Base-by-base conservation (phyloP, 2,329 filamentous ascomycete genomes). In the Clonostachys byssicola region DNA sequence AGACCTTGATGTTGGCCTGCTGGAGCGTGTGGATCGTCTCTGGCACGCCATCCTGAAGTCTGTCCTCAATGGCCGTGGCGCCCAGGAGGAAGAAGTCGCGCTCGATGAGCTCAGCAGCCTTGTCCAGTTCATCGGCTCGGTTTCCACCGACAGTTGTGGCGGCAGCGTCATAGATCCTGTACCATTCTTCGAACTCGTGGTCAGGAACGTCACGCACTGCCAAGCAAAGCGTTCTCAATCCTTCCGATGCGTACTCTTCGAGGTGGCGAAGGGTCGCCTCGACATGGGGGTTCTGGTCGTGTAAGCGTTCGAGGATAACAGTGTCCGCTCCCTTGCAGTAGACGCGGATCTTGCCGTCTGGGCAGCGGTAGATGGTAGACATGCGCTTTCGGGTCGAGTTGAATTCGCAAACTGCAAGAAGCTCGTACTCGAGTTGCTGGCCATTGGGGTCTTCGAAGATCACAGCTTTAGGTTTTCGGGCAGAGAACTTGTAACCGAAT, bases 271-370 rank as follows among this genome's bases (percentile, higher is more conserved):
- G 73, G 1, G 94, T 99, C n/a, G 79, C 74, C 61, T 99, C 94
- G 3, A 95, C 88, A 53, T 89, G 88, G 2, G 89, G 87, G 59
- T 95, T 95, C 55, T 94, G 81, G 39, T 87, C 79, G 53, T 85
- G 83, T 13, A 99, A 75, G 17, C 95, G 87, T 65, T 99, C 95
- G 46, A 99, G 72, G 56, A 99, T 99, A 44, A 99, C 94, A 2
- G 94, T 99, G 64, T 99, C 94, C 42, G 94, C 94, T 57, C 94
- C 94, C 71, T 99, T 99, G 71, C 86, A 92, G 68, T 96, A 99
- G 57, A 90, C 85, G 44, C 94, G 80, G 50, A 99, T 87, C 71
- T 94, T 96, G 52, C 94, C 94, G 70, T 97, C 92, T 0, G 94
- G 94, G 61, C 92, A 96, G 46, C 95, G 85, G 72, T 95, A 96